Evolutionary conservation across 177 flowering plant genomes (phyloP), one percentile per base, ranked within the genome.

Genomic region (Vitis hybrid): DNA sequence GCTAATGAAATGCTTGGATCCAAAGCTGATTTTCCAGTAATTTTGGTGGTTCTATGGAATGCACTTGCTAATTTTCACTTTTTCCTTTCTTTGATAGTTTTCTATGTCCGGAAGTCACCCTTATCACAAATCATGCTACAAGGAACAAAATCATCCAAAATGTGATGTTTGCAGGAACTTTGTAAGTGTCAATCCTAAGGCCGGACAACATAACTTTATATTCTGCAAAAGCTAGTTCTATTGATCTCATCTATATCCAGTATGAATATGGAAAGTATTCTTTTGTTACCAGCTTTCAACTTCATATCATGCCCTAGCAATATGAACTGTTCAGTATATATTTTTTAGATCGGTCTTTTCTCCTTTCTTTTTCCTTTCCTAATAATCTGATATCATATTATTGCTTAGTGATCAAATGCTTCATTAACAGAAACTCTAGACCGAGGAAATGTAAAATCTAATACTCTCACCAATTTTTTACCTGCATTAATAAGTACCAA

Each of bases 121-220:
- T 35, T 95, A 87, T 74, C 99, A 95, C 81, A 90, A 90, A 73
- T 74, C 91, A 67, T 95, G 99, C 85, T 91, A 90, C 81, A 89
- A 84, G 84, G 97, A 95, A 79, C 91, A 78, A 11, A 75, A 91
- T 82, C 99, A 93, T 70, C 99, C 99, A 57, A 93, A 81, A 82
- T 95, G 99, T 76, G 98, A 93, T 80, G 94, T 93, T 68, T 95
- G 98, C 82, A 79, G 71, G 24, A 84, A 85, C 72, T 95, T 87
- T 69, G 98, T 95, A 79, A 85, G 98, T 90, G 24, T 46, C 49
- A 68, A 24, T 70, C 17, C 13, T 35, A 19, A 24, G 19, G 60
- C 71, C 9, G 15, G 52, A 40, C 4, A 46, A 18, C 49, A 54
- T 63, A 46, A 24, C 58, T 21, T 52, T 10, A 27, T 15, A 15